Conservation (phyloP, 129 eudicot species). For the Flaveria sonorensis region DNA sequence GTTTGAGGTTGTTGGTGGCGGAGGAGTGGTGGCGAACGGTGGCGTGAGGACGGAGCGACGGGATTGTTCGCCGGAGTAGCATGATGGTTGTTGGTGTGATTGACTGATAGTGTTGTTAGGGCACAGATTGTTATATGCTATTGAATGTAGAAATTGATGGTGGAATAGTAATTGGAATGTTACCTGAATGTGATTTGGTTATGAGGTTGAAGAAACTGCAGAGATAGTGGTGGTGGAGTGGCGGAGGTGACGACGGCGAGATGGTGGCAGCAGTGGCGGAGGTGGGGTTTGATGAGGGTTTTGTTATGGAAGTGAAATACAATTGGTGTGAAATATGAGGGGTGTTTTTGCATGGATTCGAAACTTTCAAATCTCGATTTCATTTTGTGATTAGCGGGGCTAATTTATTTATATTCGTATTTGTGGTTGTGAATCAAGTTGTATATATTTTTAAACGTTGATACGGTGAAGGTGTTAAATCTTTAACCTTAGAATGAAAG, state of each 20-base stretch:
- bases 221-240: neutral
- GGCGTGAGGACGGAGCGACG: constrained; percentile 1
- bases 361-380: too few relatives aligned
- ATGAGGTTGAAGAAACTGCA: neutral
- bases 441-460: too few relatives aligned
- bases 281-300: constrained; percentile 16
- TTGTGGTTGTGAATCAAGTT: too few relatives aligned
- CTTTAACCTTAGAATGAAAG: too few relatives aligned
- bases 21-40: constrained; percentile 39
- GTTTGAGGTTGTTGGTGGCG: constrained; percentile 20
- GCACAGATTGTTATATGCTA: neutral
- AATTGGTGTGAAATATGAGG: neutral
- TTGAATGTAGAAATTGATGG: neutral
- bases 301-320: neutral
- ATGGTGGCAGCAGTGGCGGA: neutral
- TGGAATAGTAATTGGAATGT: neutral
- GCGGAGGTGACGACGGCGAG: neutral
- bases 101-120: neutral
- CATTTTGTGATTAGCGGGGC: too few relatives aligned
- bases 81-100: constrained; percentile 10
- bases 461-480: too few relatives aligned
- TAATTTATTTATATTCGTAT: too few relatives aligned
- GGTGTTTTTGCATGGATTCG: neutral
- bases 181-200: constrained; percentile 13
- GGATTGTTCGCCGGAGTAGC: constrained; percentile 34